Base-by-base conservation (phyloP, 2,329 filamentous ascomycete species). In the Aspergillus fructus region DNA sequence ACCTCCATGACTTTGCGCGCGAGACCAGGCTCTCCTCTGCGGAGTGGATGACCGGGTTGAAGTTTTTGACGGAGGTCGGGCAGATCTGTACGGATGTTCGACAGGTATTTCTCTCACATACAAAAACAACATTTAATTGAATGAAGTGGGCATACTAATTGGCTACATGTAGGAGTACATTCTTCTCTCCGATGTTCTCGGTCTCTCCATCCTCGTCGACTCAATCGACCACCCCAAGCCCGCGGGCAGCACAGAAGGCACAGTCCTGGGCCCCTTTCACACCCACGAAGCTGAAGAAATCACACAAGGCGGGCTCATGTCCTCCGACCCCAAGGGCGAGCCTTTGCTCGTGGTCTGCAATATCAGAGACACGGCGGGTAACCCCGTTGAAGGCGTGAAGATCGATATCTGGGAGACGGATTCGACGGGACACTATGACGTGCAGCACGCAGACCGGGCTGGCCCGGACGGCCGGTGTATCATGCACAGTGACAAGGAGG, bases 391-490 rank as follows among this genome's bases (percentile, higher is more conserved):
- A 1, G 85, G 79, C 47, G 89, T 87, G 30, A 90, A 87, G 69
- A 83, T 93, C 60, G 90, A 94, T 72, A 87, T 94, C 62, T 94
- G 90, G 90, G 90, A 93, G 76, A 91, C 90, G 8, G 90, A 93
- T 71, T 87, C 83, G 58, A 84, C 85, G n/a, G 90, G 90, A 9
- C 85, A 87, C 67, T 94, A 94, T 70, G 90, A 94, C 69, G 89
- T 93, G 59, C 90, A 94, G 74, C 87, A 91, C 70, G 78, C 83
- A 0, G 83, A 84, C 42, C 79, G 86, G 3, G 74, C 81, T 7
- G 81, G 79, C 2, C 88, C 89, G 0, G 89, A 91, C 76, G 89
- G 90, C 48, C 80, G 90, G 42, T 89, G 88, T 56, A 81, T 93
- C 56, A 82, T 91, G 79, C 75, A 76, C 42, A 89, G 82, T 59